Evolutionary conservation across 805 yeast species (phyloP).

Genomic region (Maudiozyma turicensis): DNA sequence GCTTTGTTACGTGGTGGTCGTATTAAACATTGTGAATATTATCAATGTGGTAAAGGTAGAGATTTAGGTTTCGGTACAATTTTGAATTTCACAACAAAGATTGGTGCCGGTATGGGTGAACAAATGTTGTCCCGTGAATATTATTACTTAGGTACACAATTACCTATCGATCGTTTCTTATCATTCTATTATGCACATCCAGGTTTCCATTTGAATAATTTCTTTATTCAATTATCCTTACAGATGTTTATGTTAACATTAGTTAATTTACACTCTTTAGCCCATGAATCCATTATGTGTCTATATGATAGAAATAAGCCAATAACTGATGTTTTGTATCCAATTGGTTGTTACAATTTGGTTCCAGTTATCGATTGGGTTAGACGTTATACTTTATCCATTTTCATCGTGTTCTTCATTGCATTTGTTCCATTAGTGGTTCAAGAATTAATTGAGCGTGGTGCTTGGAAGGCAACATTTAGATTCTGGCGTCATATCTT

Average conservation of each 20-base stretch:
- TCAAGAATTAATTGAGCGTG: slow-evolving; percentile 75
- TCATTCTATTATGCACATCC: slow-evolving; percentile 95
- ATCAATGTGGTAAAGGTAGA: slow-evolving; percentile 95
- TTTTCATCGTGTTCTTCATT: slow-evolving; percentile 81
- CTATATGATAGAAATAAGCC: slow-evolving; percentile 57
- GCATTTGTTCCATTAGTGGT: slow-evolving; percentile 69
- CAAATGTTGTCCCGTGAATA: slow-evolving; percentile 88
- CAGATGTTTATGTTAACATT: slow-evolving; percentile 76
- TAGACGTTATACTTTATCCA: slow-evolving; percentile 72
- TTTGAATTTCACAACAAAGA: slow-evolving; percentile 85
- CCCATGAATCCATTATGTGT: slow-evolving; percentile 65
- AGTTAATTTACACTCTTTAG: slow-evolving; percentile 68
- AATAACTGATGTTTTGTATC: slow-evolving; percentile 60
- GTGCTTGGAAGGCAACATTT: slow-evolving; percentile 61
- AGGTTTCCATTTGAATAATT: slow-evolving; percentile 86
- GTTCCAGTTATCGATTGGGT: slow-evolving; percentile 84
- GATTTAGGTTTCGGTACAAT: slow-evolving; percentile 91
- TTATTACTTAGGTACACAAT: slow-evolving; percentile 77
- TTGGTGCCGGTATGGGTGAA: slow-evolving; percentile 99
- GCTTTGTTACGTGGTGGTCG: slow-evolving; percentile 86
- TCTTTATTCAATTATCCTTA: slow-evolving; percentile 75
- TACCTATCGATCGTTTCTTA: slow-evolving; percentile 80
- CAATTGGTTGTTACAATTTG: slow-evolving; percentile 78
- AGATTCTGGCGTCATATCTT: slow-evolving; percentile 59
- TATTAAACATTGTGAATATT: slow-evolving; percentile 90